Evolutionary conservation across 352 stramenopile genomes (phyloP).

Genomic region (Phytophthora vignae): DNA sequence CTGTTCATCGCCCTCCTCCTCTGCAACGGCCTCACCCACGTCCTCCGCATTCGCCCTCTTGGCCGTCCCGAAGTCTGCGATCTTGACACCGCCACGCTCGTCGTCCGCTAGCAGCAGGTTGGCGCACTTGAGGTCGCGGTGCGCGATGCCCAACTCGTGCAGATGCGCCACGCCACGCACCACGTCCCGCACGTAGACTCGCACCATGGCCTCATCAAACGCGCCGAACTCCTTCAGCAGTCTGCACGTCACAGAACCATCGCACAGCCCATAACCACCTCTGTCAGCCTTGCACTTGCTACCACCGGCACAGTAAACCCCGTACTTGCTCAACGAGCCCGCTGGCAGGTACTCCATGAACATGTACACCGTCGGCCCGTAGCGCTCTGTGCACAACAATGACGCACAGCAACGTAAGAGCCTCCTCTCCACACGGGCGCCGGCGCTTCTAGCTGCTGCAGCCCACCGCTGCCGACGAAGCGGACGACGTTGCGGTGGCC

Average conservation of each 20-base stretch:
- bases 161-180: constrained; percentile 75
- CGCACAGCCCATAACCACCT: not conserved
- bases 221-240: constrained; percentile 85
- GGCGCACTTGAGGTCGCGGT: constrained; percentile 90
- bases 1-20: constrained; percentile 17
- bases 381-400: constrained; percentile 43
- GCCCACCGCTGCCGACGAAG: constrained; percentile 64
- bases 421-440: not conserved
- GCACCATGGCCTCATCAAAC: constrained; percentile 70
- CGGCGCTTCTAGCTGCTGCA: not conserved
- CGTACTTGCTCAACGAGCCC: constrained; percentile 77
- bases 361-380: constrained; percentile 69
- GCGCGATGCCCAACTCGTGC: constrained; percentile 73
- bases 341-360: constrained; percentile 90
- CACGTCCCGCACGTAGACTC: constrained; percentile 66
- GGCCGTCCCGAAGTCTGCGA: constrained; percentile 88
- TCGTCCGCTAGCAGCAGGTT: constrained; percentile 80
- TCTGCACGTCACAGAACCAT: constrained; percentile 31
- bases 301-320: not conserved
- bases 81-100: constrained; percentile 71
- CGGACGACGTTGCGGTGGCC: constrained; percentile 68
- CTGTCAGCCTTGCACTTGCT: not conserved
- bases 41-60: constrained; percentile 40
- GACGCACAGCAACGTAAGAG: too few species aligned
- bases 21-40: not conserved